Evolutionary conservation across 495 filamentous ascomycete genomes (phyloP).

Genomic region (Lichina pygmaea): DNA sequence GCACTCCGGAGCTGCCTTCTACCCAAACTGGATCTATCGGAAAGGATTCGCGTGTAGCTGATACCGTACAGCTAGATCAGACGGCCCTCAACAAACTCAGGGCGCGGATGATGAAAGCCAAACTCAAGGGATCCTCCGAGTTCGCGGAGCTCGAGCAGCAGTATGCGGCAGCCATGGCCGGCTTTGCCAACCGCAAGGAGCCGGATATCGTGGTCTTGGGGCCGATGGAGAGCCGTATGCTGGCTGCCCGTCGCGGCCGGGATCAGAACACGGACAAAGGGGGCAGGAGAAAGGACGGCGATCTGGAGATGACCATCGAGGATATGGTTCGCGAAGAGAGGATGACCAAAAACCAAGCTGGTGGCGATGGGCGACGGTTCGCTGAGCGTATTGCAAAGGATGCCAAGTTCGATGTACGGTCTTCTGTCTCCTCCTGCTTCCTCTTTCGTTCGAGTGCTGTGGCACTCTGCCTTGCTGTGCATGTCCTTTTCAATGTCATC

Average conservation of each 20-base stretch:
- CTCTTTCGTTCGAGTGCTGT: background rate
- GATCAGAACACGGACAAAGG: slow-evolving; percentile 56
- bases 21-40: slow-evolving; percentile 18
- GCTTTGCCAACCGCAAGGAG: slow-evolving; percentile 27
- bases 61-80: slow-evolving; percentile 30
- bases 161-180: slow-evolving; percentile 46
- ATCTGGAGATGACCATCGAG: slow-evolving; percentile 77
- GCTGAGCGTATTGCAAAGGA: slow-evolving; percentile 87
- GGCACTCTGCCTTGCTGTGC: background rate
- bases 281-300: slow-evolving; percentile 51
- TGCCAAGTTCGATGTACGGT: slow-evolving; percentile 49
- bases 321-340: slow-evolving; percentile 91
- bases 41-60: slow-evolving; percentile 14
- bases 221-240: slow-evolving; percentile 68
- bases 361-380: slow-evolving; percentile 55
- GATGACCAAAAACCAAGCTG: slow-evolving; percentile 48
- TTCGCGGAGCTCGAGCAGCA: slow-evolving; percentile 55
- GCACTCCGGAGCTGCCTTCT: slow-evolving; percentile 4
- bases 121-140: slow-evolving; percentile 46
- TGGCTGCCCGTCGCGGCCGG: slow-evolving; percentile 42
- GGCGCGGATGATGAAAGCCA: slow-evolving; percentile 84
- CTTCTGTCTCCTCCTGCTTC: background rate
- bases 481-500: too few relatives aligned
- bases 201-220: slow-evolving; percentile 52
- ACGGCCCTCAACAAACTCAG: slow-evolving; percentile 71